phyloP scores from a whole-genome alignment of 345 rosid genomes.

The Psidium guajava region DNA sequence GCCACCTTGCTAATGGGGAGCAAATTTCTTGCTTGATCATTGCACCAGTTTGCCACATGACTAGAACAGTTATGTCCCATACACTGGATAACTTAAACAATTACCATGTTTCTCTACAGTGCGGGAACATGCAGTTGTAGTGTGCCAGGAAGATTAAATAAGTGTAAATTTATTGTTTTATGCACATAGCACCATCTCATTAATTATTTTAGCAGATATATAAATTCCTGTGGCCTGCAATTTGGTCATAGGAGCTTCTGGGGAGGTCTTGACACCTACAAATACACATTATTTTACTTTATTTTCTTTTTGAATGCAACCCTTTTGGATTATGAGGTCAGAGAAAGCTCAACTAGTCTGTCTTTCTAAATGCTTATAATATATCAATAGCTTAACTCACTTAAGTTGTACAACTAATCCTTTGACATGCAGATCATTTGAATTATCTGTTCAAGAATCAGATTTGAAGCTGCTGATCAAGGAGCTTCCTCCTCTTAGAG shows the following conservation, averaged over 20 bases:
- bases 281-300: background rate
- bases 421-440: slow-evolving; percentile 57
- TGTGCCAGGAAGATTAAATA: background rate
- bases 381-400: background rate
- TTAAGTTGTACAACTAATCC: background rate
- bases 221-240: background rate
- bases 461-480: slow-evolving; percentile 37
- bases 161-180: background rate
- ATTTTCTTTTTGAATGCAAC: background rate
- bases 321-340: background rate
- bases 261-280: background rate
- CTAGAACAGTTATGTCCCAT: background rate
- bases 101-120: background rate
- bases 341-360: background rate
- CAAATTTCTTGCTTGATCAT: background rate
- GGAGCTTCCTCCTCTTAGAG: slow-evolving; percentile 47
- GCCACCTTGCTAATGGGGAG: background rate
- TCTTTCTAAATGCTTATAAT: background rate
- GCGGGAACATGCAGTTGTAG: background rate
- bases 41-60: background rate
- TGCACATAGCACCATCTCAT: background rate
- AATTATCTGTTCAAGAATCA: slow-evolving; percentile 37
- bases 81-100: background rate
- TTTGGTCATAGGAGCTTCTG: background rate
- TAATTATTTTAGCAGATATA: background rate